These are phyloP conservation scores for Colletotrichum sp. DNA, from an alignment of 2,329 filamentous ascomycete genomes.

Conservation along the genomic window DNA sequence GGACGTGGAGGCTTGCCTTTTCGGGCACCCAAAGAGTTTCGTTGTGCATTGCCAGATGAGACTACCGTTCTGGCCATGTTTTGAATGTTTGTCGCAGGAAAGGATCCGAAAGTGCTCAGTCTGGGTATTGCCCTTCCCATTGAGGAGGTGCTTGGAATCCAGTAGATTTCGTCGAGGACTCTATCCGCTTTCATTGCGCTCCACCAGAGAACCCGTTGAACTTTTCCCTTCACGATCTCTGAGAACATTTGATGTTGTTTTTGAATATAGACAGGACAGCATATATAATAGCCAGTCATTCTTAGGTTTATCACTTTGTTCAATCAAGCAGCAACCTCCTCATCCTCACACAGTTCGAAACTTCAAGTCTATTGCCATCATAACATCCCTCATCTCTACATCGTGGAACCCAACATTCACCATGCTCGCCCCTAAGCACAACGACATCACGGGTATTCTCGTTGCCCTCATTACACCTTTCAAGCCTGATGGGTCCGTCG, in stretches of 20 bases:
- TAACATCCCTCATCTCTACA: neutral
- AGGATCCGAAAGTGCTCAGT: neutral
- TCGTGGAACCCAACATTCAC: neutral
- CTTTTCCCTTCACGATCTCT: neutral
- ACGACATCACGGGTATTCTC: slow-evolving; percentile 44
- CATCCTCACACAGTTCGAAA: neutral
- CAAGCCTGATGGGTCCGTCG: slow-evolving; percentile 45
- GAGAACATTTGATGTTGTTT: neutral
- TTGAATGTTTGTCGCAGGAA: neutral
- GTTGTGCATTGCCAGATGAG: neutral
- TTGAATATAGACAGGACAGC: neutral
- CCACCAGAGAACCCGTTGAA: neutral
- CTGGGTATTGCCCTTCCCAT: neutral
- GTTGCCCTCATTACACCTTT: slow-evolving; percentile 55
- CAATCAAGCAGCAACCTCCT: neutral
- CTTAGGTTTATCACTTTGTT: neutral
- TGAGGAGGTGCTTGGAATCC: neutral
- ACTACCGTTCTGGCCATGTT: neutral
- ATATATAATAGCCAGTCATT: neutral
- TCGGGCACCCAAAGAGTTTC: neutral
- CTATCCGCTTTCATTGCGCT: neutral
- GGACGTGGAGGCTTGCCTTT: neutral
- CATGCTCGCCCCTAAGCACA: neutral
- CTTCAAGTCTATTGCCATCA: neutral
- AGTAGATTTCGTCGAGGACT: neutral